phyloP scores from a whole-genome alignment of 2,329 filamentous ascomycete species.

The Aspergillus neotritici region DNA sequence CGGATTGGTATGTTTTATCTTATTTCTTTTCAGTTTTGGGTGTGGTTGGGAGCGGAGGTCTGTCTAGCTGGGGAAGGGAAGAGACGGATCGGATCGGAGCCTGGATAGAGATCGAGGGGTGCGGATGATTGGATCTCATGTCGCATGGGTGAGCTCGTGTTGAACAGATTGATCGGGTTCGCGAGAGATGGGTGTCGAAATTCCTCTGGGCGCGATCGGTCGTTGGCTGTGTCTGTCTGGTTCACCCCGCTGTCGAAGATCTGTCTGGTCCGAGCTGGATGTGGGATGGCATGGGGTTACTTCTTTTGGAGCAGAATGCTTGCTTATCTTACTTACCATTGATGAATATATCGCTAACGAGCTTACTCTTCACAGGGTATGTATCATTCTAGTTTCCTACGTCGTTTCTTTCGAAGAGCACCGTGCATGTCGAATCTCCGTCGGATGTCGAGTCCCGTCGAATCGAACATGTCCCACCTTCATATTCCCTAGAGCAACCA shows the following conservation, averaged over 20 bases:
- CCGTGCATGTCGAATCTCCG: background rate
- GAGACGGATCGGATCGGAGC: too few species aligned
- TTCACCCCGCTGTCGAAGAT: too few species aligned
- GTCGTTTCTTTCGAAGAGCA: background rate
- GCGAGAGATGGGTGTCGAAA: background rate
- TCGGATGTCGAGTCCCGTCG: background rate
- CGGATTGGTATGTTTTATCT: constrained; percentile 64
- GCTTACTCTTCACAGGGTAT: constrained; percentile 7
- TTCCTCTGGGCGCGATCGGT: background rate
- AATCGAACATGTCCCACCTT: background rate
- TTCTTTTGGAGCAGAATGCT: too few species aligned
- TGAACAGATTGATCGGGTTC: background rate
- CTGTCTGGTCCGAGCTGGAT: too few species aligned
- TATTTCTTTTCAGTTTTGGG: constrained; percentile 7
- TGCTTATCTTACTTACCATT: too few species aligned
- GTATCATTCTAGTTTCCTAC: constrained; percentile 5
- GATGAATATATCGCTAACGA: too few species aligned
- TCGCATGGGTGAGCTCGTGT: background rate
- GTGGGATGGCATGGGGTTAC: too few species aligned
- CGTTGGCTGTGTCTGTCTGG: too few species aligned
- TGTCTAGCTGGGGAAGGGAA: background rate
- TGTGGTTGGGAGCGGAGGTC: constrained; percentile 4
- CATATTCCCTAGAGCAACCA: background rate
- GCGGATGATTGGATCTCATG: too few species aligned
- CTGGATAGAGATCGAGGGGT: too few species aligned